These are phyloP conservation scores for Gyromitra esculenta DNA, from an alignment of 2,329 filamentous ascomycete genomes.

Conservation along the genomic window DNA sequence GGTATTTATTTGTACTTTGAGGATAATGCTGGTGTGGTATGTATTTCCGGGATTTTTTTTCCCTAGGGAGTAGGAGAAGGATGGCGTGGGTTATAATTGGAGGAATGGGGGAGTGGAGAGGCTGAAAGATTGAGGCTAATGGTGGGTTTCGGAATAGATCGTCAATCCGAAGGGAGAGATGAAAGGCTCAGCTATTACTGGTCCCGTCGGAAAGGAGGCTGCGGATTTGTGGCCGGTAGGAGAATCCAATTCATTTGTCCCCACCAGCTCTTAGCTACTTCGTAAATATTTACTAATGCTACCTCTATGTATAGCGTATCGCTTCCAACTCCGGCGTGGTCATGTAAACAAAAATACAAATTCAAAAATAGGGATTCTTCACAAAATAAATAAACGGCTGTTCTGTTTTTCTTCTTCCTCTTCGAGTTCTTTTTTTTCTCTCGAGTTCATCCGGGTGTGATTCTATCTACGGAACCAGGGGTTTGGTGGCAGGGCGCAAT, in stretches of 20 bases:
- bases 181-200: conserved; percentile 99
- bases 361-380: conserved; percentile 39
- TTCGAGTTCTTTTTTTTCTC: not conserved
- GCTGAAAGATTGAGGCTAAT: conserved; percentile 25
- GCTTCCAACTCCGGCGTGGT: conserved; percentile 99
- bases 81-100: not conserved
- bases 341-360: conserved; percentile 75
- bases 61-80: not conserved
- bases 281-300: conserved; percentile 13
- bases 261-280: not conserved
- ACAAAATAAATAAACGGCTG: conserved; percentile 51
- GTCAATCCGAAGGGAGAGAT: conserved; percentile 99
- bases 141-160: conserved; percentile 69
- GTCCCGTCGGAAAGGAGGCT: conserved; percentile 99
- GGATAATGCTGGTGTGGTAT: conserved; percentile 99
- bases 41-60: conserved; percentile 61
- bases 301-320: conserved; percentile 76
- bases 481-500: conserved; percentile 10
- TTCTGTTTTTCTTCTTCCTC: conserved; percentile 34
- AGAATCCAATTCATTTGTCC: conserved; percentile 61
- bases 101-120: not conserved
- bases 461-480: conserved; percentile 16
- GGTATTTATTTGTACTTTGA: conserved; percentile 99
- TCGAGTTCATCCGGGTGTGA: conserved; percentile 11
- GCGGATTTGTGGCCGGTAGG: conserved; percentile 96